A percentile compares a stretch with the other conserved stretches of the same genome.
phyloP scores from a whole-genome alignment of 2,329 filamentous ascomycete species.

The Boeremia lycopersici region DNA sequence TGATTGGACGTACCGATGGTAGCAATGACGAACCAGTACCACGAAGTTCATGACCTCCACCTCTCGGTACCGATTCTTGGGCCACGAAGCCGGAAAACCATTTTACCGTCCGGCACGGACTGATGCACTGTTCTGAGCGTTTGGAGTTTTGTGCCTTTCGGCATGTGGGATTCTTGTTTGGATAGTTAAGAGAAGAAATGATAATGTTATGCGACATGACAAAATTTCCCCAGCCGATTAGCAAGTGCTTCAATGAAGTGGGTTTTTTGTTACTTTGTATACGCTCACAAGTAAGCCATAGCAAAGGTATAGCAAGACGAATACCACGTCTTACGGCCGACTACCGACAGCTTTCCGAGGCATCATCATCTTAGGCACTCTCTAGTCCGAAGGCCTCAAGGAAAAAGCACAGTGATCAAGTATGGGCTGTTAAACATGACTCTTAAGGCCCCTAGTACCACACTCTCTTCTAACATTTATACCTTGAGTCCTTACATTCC shows the following conservation, averaged over 20 bases:
- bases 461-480: no score
- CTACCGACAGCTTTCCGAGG: no score
- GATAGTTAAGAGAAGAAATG: conserved; percentile 14
- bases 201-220: conserved; percentile 11
- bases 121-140: conserved; percentile 20
- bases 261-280: not conserved
- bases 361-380: no score
- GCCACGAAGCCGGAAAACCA: conserved; percentile 3
- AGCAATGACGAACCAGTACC: conserved; percentile 6
- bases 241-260: not conserved
- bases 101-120: conserved; percentile 12
- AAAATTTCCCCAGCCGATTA: not conserved
- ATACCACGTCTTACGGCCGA: no score
- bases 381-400: no score
- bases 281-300: not conserved
- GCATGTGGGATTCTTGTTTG: conserved; percentile 10
- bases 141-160: conserved; percentile 14
- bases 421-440: no score
- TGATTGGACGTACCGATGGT: conserved; percentile 10
- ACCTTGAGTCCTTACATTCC: not conserved
- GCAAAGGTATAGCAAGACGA: no score
- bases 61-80: not conserved
- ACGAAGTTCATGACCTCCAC: conserved; percentile 15
- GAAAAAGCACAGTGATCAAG: no score
- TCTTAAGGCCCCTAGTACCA: no score